Conservation (phyloP, 2,329 filamentous ascomycete species). For the Pochonia chlamydosporia region DNA sequence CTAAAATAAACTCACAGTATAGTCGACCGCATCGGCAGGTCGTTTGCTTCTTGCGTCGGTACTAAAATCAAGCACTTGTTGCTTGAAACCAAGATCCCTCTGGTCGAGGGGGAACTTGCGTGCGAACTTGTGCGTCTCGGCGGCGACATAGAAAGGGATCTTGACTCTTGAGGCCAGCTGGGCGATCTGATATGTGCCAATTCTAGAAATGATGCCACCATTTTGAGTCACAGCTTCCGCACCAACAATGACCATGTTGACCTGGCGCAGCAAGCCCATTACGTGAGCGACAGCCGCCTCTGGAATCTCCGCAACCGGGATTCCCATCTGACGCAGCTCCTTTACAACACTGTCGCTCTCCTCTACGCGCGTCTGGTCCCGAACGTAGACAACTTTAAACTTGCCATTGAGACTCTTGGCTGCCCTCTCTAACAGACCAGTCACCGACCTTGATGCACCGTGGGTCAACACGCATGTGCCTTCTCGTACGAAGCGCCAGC, state of each 20-base stretch:
- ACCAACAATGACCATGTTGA: constrained; percentile 62
- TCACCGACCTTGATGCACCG: constrained; percentile 80
- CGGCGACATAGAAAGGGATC: constrained; percentile 83
- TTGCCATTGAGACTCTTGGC: constrained; percentile 51
- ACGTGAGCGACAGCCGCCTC: constrained; percentile 69
- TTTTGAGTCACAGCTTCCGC: constrained; percentile 90
- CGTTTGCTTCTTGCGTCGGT: constrained; percentile 42
- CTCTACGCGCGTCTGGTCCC: constrained; percentile 45
- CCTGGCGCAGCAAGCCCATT: constrained; percentile 47
- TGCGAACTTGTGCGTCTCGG: constrained; percentile 96
- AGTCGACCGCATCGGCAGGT: constrained; percentile 58
- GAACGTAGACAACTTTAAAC: constrained; percentile 80
- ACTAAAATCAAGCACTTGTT: constrained; percentile 70
- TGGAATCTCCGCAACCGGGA: constrained; percentile 66
- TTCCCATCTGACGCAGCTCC: constrained; percentile 63
- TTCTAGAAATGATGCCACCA: constrained; percentile 82
- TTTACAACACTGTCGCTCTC: constrained; percentile 69
- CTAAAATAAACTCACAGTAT: constrained; percentile 61
- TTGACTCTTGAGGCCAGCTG: constrained; percentile 64
- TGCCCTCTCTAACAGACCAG: constrained; percentile 68
- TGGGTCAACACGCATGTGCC: constrained; percentile 82
- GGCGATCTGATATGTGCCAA: constrained; percentile 84
- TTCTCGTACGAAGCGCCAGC: constrained; percentile 71
- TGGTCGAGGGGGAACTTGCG: constrained; percentile 79
- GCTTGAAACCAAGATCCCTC: constrained; percentile 71